phyloP scores from a whole-genome alignment of 2,329 filamentous ascomycete species.

The Didymella glomerata region DNA sequence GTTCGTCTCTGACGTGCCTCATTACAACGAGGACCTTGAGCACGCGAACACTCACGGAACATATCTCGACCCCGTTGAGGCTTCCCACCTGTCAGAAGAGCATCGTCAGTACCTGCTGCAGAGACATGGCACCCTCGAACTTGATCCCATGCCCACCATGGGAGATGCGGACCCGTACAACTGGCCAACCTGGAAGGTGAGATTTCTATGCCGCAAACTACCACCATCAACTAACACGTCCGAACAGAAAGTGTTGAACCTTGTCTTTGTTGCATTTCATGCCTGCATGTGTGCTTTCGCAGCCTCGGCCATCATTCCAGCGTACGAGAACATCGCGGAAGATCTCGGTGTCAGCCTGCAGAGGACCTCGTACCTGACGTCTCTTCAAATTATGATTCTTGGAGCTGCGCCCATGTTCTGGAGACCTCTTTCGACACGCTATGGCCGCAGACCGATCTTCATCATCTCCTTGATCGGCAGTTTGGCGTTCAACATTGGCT shows the following conservation, averaged over 20 bases:
- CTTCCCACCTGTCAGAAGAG: conserved; percentile 52
- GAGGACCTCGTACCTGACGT: conserved; percentile 62
- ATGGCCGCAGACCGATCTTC: conserved; percentile 64
- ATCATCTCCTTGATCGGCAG: conserved; percentile 60
- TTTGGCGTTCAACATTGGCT: conserved; percentile 62
- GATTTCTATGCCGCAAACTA: not conserved
- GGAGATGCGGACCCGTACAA: conserved; percentile 64
- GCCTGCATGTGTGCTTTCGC: conserved; percentile 66
- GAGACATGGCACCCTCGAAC: conserved; percentile 63
- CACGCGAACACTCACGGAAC: conserved; percentile 41
- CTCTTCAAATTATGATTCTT: conserved; percentile 64
- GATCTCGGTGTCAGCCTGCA: conserved; percentile 61
- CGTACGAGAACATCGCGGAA: conserved; percentile 61
- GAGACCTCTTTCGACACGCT: conserved; percentile 63
- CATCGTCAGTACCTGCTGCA: conserved; percentile 61
- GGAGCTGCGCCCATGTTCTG: conserved; percentile 65
- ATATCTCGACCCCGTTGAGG: conserved; percentile 37
- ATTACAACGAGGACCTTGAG: conserved; percentile 35
- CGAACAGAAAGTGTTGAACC: conserved; percentile 60
- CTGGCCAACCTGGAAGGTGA: conserved; percentile 62
- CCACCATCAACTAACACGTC: not conserved
- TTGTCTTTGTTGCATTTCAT: conserved; percentile 65
- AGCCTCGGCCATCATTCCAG: conserved; percentile 63
- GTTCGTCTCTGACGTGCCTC: conserved; percentile 7
- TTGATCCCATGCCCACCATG: conserved; percentile 62